Base-by-base conservation (phyloP, 345 rosid genomes). In the Ailanthus altissimus region DNA sequence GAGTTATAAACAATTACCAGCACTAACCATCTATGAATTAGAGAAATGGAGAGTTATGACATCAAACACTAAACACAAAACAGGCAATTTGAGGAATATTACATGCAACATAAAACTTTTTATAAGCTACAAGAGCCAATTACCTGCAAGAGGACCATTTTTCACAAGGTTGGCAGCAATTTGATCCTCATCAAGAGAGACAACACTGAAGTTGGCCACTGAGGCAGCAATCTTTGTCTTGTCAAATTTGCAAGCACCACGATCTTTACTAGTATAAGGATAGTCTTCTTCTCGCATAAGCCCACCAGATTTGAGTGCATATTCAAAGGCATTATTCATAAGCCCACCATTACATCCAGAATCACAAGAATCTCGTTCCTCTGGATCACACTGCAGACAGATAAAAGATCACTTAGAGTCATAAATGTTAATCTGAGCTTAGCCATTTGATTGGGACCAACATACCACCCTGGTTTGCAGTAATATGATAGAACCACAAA, bases 161-260 rank as follows among this genome's bases (percentile, higher is more conserved):
- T 85, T 85, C 73, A 94, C 97, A n/a, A 94, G 93, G 80, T 94
- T 94, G 2, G 98, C 97, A 42, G 98, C 94, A 18, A 94, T 94
- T 85, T 93, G 97, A 49, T 91, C 94, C 80, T 94, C 98, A 16
- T 94, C 92, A 20, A 87, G 84, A 51, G 98, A 93, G 46, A 94
- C 86, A 26, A 91, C 97, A 21, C 97, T 91, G 84, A 93, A 94
- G 86, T 94, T 94, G 71, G 98, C 84, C 61, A 93, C 98, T 45
- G 83, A 83, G 25, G 97, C 94, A 25, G 83, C 98, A 74, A 94
- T 80, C 90, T 93, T 94, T 62, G 84, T 69, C 87, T 93, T 88
- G 88, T 93, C 94, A 38, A 94, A 84, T 77, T 94, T 90, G 87
- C 98, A 94, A 79, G 88, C 43, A 0, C 84, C 74, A 0, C 88